Percentiles rank a stretch among this genome's conserved stretches.
These are phyloP conservation scores for Lavandula angustifolia DNA, from an alignment of 257 asterid species.

Conservation along the genomic window DNA sequence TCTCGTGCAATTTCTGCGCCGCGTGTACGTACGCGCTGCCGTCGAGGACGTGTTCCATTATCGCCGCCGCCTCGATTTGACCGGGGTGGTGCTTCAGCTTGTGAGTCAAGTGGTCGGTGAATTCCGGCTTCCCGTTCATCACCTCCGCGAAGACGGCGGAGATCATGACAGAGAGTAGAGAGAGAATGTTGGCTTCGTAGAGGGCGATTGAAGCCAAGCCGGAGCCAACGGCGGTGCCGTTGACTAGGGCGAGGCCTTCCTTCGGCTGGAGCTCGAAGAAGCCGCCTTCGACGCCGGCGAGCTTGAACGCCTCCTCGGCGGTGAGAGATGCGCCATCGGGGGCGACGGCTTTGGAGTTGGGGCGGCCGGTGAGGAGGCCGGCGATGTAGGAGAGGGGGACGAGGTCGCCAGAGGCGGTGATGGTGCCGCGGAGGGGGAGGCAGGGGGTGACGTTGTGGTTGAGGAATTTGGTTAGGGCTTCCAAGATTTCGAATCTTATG, in stretches of 20 bases:
- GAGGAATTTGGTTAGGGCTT: slow-evolving; percentile 53
- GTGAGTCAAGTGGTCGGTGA: slow-evolving; percentile 23
- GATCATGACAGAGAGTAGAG: slow-evolving; percentile 45
- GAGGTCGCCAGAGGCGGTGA: slow-evolving; percentile 61
- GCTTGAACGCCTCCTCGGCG: slow-evolving; percentile 49
- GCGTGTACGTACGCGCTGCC: slow-evolving; percentile 53
- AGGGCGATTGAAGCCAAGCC: slow-evolving; percentile 55
- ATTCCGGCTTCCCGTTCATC: slow-evolving; percentile 38
- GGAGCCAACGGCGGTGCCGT: slow-evolving; percentile 64
- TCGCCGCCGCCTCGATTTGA: slow-evolving; percentile 64
- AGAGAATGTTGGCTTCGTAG: slow-evolving; percentile 49
- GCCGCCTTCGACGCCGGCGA: slow-evolving; percentile 44
- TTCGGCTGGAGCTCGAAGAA: slow-evolving; percentile 62
- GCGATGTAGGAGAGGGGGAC: slow-evolving; percentile 65
- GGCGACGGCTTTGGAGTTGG: slow-evolving; percentile 53
- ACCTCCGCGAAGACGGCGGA: slow-evolving; percentile 60
- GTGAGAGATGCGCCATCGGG: slow-evolving; percentile 38
- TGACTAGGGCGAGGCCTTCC: slow-evolving; percentile 20
- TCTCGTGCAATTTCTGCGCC: slow-evolving; percentile 50
- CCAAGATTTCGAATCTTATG: slow-evolving; percentile 56
- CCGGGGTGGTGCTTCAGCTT: slow-evolving; percentile 63
- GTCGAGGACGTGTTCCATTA: slow-evolving; percentile 49
- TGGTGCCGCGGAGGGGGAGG: slow-evolving; percentile 61
- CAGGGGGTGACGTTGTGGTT: slow-evolving; percentile 56
- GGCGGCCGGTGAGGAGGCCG: slow-evolving; percentile 57